A percentile compares a stretch with the other conserved stretches of the same genome.
Conservation (phyloP, 192 early-diverging fungal species). For the Hyaloraphidium curvatum region DNA sequence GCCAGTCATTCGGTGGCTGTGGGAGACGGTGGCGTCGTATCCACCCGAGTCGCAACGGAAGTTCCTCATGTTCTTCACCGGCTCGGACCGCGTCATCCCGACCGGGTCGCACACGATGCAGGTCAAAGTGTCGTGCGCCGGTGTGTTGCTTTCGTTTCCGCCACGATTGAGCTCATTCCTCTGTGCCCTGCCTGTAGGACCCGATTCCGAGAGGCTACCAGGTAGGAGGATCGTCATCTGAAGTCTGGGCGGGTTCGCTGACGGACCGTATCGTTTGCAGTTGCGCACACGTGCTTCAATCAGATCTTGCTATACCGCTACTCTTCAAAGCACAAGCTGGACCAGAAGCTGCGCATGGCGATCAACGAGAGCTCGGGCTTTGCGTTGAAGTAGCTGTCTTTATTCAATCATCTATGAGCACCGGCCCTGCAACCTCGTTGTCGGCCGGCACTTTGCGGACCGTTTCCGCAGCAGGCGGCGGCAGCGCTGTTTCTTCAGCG, state of each 20-base stretch:
- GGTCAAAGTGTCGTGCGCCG: not conserved
- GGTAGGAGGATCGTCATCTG: not conserved
- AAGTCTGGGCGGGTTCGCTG: not conserved
- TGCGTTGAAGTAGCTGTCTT: slow-evolving; percentile 65
- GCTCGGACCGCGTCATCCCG: slow-evolving; percentile 76
- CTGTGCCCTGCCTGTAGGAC: not conserved
- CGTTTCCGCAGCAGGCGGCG: no score
- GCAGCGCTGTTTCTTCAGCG: no score
- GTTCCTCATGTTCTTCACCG: slow-evolving; percentile 66
- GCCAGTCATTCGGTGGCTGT: slow-evolving; percentile 26
- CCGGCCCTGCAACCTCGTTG: no score
- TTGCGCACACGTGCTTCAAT: slow-evolving; percentile 32
- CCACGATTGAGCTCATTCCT: not conserved
- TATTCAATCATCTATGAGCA: no score
- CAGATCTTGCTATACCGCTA: slow-evolving; percentile 74
- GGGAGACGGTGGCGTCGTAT: slow-evolving; percentile 69
- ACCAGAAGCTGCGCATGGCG: slow-evolving; percentile 54
- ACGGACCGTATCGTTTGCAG: not conserved
- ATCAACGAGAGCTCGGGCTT: slow-evolving; percentile 67
- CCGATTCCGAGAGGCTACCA: no score
- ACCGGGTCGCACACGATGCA: slow-evolving; percentile 29
- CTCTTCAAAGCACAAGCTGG: slow-evolving; percentile 50
- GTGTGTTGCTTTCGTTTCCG: no score
- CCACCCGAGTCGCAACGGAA: slow-evolving; percentile 59
- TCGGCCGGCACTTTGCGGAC: no score